Evolutionary conservation across 495 filamentous ascomycete genomes (phyloP).

Genomic region (Penicillium malachiteum): DNA sequence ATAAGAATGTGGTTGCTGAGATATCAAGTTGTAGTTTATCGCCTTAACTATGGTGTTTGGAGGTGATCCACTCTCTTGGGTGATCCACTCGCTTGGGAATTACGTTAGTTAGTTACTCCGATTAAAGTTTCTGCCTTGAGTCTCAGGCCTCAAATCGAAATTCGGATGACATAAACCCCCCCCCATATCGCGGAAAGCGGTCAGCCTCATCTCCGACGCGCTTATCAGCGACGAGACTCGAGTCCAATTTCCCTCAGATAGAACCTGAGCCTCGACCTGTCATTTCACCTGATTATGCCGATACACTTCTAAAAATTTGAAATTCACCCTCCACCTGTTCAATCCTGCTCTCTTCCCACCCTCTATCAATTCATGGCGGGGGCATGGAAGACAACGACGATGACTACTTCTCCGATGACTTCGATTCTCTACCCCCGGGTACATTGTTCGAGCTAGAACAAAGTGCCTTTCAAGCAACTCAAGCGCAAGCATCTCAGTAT

Average conservation of each 20-base stretch:
- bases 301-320: not conserved
- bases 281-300: not conserved
- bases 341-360: not conserved
- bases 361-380: conserved; percentile 44
- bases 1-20: no score
- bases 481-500: conserved; percentile 27
- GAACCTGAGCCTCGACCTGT: not conserved
- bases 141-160: not conserved
- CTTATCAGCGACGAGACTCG: not conserved
- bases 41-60: no score
- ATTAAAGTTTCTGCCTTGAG: not conserved
- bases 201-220: conserved; percentile 9
- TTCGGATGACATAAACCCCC: no score
- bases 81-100: no score
- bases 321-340: not conserved
- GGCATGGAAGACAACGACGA: conserved; percentile 62
- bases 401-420: conserved; percentile 65
- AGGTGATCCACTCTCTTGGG: no score
- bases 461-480: conserved; percentile 53
- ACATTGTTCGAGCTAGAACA: conserved; percentile 55
- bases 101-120: no score
- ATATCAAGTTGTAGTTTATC: no score
- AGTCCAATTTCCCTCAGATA: not conserved
- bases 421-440: conserved; percentile 55
- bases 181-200: conserved; percentile 4